These are phyloP conservation scores for Daldinia eschscholtzii DNA, from an alignment of 2,329 filamentous ascomycete genomes.

Conservation along the genomic window DNA sequence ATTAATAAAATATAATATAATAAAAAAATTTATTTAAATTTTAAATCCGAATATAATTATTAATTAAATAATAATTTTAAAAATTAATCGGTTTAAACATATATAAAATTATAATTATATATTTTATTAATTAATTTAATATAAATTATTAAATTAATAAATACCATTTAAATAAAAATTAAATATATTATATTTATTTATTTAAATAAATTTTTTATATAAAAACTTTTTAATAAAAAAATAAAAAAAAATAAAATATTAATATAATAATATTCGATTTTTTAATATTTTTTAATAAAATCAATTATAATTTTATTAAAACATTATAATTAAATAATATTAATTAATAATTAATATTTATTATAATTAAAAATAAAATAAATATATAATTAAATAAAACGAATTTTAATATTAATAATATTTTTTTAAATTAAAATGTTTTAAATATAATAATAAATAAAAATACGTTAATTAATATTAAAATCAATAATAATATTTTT, in stretches of 20 bases:
- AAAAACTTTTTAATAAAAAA: neutral
- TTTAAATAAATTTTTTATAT: neutral
- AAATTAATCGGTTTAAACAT: no score
- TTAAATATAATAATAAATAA: neutral
- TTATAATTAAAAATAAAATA: slow-evolving; percentile 1
- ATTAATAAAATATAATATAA: neutral
- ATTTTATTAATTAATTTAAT: neutral
- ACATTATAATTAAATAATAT: neutral
- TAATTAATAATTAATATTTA: neutral
- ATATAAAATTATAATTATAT: no score
- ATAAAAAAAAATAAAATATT: neutral
- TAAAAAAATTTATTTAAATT: neutral
- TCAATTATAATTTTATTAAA: slow-evolving; percentile 3
- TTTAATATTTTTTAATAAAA: neutral
- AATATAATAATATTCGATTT: neutral
- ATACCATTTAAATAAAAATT: no score
- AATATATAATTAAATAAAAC: neutral
- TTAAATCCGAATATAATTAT: no score
- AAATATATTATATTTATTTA: slow-evolving; percentile 1
- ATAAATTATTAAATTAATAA: neutral
- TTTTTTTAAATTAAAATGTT: neutral
- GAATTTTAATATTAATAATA: neutral
- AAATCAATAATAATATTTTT: slow-evolving; percentile 1
- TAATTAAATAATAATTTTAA: no score
- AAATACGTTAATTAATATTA: neutral